Conservation (phyloP, 2,329 filamentous ascomycete species). For the Zymoseptoria passerinii region DNA sequence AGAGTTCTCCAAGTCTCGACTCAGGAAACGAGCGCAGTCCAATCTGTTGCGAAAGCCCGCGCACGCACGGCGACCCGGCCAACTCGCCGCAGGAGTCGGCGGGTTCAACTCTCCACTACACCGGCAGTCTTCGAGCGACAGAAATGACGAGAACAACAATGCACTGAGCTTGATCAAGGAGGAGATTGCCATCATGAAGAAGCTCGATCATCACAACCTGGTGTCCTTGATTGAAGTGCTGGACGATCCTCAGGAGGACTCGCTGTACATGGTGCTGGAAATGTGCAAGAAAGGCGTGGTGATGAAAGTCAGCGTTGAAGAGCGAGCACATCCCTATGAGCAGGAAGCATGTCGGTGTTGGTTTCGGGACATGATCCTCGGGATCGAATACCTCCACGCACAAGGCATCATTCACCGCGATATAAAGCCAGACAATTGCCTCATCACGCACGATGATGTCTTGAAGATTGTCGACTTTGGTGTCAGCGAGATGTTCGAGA, state of each 20-base stretch:
- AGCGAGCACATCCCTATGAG: conserved; percentile 71
- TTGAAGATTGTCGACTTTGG: conserved; percentile 97
- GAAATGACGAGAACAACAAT: conserved; percentile 49
- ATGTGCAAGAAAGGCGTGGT: conserved; percentile 98
- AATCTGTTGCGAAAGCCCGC: conserved; percentile 66
- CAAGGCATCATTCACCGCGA: conserved; percentile 94
- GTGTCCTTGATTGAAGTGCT: conserved; percentile 88
- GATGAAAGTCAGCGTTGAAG: conserved; percentile 89
- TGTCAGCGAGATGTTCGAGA: conserved; percentile 98
- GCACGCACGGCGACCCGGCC: conserved; percentile 44
- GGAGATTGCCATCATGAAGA: conserved; percentile 99
- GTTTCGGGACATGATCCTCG: conserved; percentile 91
- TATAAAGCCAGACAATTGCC: conserved; percentile 94
- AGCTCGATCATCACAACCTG: conserved; percentile 89
- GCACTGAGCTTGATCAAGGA: conserved; percentile 83
- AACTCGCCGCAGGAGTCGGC: conserved; percentile 39
- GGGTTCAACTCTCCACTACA: conserved; percentile 58
- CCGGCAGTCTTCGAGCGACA: conserved; percentile 47
- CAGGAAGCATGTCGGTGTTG: conserved; percentile 77
- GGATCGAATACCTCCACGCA: conserved; percentile 90
- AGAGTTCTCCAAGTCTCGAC: conserved; percentile 87
- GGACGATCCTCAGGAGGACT: conserved; percentile 91
- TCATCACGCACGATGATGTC: conserved; percentile 84
- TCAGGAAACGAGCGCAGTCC: conserved; percentile 84
- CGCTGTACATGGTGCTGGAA: conserved; percentile 95